Percentiles rank a stretch among this genome's conserved stretches.
Conservation (phyloP, 495 filamentous ascomycete species). For the Poronia punctata region DNA sequence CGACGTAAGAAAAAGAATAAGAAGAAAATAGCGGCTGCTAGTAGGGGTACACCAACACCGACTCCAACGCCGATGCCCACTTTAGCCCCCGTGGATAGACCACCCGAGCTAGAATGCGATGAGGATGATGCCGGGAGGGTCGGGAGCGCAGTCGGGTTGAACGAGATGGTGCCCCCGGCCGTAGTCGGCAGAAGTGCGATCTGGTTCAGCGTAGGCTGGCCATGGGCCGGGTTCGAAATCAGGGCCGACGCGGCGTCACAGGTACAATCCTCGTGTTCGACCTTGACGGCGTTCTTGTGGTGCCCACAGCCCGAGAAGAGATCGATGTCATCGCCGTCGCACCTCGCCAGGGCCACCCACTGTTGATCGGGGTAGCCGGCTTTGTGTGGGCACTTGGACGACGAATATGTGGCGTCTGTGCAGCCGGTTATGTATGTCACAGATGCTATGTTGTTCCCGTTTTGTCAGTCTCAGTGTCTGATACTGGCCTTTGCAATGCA, state of each 20-base stretch:
- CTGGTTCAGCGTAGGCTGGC: slow-evolving; percentile 11
- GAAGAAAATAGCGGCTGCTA: slow-evolving; percentile 1
- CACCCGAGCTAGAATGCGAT: not conserved
- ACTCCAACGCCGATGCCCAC: slow-evolving; percentile 17
- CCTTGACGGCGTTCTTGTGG: slow-evolving; percentile 6
- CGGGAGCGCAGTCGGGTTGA: slow-evolving; percentile 7
- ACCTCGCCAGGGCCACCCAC: slow-evolving; percentile 17
- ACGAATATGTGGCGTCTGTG: slow-evolving; percentile 20
- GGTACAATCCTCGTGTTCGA: slow-evolving; percentile 16
- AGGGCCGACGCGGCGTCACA: slow-evolving; percentile 12
- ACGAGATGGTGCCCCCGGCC: slow-evolving; percentile 2
- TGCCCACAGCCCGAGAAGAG: slow-evolving; percentile 13
- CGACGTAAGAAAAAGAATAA: slow-evolving; percentile 1
- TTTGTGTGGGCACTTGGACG: slow-evolving; percentile 16
- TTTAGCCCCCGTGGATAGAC: slow-evolving; percentile 10
- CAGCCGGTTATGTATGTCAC: slow-evolving; percentile 31
- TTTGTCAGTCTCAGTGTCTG: not conserved
- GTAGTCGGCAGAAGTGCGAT: slow-evolving; percentile 4
- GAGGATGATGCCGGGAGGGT: not conserved
- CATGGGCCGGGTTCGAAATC: slow-evolving; percentile 15
- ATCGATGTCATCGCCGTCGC: slow-evolving; percentile 15
- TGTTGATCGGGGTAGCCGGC: slow-evolving; percentile 17
- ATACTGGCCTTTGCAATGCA: not conserved
- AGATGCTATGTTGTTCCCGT: slow-evolving; percentile 9
- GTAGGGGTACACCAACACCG: slow-evolving; percentile 1